Base-by-base conservation (phyloP, 768 basidiomycete species). In the Boletellus ananas region DNA sequence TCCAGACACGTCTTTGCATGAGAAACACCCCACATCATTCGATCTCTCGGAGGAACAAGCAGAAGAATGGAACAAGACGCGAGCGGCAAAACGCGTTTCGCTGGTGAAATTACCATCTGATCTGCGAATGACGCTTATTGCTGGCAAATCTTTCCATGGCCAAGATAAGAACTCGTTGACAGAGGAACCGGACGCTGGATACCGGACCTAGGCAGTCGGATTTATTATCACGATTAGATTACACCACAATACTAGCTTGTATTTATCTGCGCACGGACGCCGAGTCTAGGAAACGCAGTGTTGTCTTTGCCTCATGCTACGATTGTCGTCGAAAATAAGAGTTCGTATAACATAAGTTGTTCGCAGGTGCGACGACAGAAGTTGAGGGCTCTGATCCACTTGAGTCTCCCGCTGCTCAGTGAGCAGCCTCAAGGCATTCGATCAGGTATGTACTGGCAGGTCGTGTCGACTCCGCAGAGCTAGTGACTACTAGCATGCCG, bases 41-140 rank as follows among this genome's bases (percentile, higher is more conserved):
- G 81, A 84, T 59, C 70, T 62, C 18, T 64, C 65, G 23, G 76
- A 78, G 39, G 88, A 91, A 64, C 76, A 85, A 66, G 90, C 91
- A n/a, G 90, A 92, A 64, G 85, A 86, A 45, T 94, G 91, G 91
- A 75, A 89, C 68, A 83, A 83, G 65, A 94, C 91, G 2, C 83
- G 85, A 42, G 86, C 84, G 33, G 90, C 88, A 13, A 87, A 90
- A 58, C 84, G 90, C 9, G 91, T 93, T 9, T 93, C 90, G 10
- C 72, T 93, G 37, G 86, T 91, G 38, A 78, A 79, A 51, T 66
- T 91, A 21, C 89, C 90, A 20, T 80, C 86, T 10, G 71, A 74
- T 46, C 62, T 79, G 50, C 66, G 68, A 45, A 57, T 69, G 43
- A 55, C 58, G 10, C 44, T 45, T 27, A 51, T 65, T 25, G 27